These are phyloP conservation scores for Lyophyllum semitale DNA, from an alignment of 768 basidiomycete species.

Conservation along the genomic window DNA sequence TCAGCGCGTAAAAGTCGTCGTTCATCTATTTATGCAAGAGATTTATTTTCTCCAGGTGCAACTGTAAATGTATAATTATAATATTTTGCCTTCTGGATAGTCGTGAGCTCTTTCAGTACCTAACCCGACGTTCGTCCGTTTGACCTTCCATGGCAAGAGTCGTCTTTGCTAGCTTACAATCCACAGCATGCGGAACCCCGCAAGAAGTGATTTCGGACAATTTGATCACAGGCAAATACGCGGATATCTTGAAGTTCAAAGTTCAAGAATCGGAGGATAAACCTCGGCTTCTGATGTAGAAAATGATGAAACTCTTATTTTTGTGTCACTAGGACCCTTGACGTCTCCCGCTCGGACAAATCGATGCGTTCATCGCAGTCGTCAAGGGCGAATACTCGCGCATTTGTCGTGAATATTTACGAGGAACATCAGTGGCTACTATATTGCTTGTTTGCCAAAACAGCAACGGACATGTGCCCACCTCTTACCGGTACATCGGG, in stretches of 20 bases:
- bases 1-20: neutral
- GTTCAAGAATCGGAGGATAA: conserved; percentile 15
- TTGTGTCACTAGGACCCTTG: neutral
- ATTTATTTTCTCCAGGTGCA: neutral
- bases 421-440: neutral
- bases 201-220: neutral
- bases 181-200: neutral
- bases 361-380: neutral
- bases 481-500: conserved; percentile 25
- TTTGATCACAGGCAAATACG: neutral
- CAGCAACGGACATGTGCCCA: conserved; percentile 16
- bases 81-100: neutral
- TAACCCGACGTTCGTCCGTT: conserved; percentile 8
- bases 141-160: neutral
- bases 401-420: too few species aligned
- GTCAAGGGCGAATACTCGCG: conserved; percentile 18
- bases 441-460: neutral
- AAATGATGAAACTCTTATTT: neutral
- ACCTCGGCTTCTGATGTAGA: conserved; percentile 11
- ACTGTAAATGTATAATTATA: neutral
- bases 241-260: neutral
- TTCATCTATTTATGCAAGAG: neutral
- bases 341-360: conserved; percentile 11
- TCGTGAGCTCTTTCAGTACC: neutral
- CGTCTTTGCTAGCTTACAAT: neutral